Percentiles rank a stretch among this genome's conserved stretches.
phyloP scores from a whole-genome alignment of 352 stramenopile species.

The Chrysophaeum taylorii region DNA sequence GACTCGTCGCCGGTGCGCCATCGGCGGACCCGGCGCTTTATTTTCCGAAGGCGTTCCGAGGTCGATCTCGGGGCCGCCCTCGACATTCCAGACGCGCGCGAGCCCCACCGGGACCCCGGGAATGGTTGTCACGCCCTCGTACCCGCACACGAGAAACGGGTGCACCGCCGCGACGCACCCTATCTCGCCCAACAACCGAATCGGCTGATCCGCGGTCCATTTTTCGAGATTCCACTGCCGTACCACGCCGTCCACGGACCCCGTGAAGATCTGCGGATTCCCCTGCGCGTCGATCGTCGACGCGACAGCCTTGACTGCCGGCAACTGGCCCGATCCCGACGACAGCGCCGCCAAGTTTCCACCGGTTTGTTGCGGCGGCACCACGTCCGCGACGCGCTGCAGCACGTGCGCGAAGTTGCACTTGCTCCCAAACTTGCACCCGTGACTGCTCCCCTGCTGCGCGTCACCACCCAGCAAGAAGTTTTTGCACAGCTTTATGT shows the following conservation, averaged over 20 bases:
- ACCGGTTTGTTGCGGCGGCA: too few relatives aligned
- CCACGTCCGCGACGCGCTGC: slow-evolving; percentile 8
- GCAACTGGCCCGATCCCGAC: too few relatives aligned
- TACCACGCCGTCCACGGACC: not conserved
- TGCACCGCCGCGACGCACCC: not conserved
- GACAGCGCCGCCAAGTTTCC: too few relatives aligned
- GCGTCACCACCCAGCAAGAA: not conserved
- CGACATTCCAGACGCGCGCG: slow-evolving; percentile 5
- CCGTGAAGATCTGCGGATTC: not conserved
- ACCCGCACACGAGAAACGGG: not conserved
- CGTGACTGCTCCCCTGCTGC: too few relatives aligned
- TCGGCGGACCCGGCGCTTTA: too few relatives aligned
- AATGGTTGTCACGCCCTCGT: not conserved
- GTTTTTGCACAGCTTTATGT: slow-evolving; percentile 11
- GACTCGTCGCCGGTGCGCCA: too few relatives aligned
- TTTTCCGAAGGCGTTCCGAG: too few relatives aligned
- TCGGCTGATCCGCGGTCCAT: not conserved
- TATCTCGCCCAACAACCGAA: slow-evolving; percentile 2
- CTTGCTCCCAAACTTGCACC: not conserved
- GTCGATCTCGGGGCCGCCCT: too few relatives aligned
- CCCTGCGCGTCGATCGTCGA: not conserved
- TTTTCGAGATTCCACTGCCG: not conserved
- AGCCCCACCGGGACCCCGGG: not conserved
- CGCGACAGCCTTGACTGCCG: not conserved
- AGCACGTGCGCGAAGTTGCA: not conserved